These are phyloP conservation scores for Kwoniella shandongensis DNA, from an alignment of 768 basidiomycete genomes.

Conservation along the genomic window DNA sequence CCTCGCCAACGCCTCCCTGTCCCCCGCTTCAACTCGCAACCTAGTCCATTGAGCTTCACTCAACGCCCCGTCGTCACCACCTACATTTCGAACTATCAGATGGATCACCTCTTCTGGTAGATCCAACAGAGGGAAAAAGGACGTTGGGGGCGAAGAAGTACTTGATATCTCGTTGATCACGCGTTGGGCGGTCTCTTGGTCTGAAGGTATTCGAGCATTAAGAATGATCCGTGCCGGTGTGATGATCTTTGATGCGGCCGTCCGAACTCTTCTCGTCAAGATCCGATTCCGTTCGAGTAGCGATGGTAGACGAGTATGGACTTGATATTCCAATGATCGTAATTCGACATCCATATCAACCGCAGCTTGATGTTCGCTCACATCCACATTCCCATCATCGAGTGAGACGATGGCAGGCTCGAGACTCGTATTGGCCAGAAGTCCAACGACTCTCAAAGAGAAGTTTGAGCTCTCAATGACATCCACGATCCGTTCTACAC, in stretches of 20 bases:
- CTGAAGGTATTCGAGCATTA: constrained; percentile 19
- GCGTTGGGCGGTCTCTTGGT: constrained; percentile 21
- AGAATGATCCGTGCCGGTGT: constrained; percentile 33
- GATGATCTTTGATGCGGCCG: constrained; percentile 23
- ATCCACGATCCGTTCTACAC: constrained; percentile 30
- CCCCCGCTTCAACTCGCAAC: constrained; percentile 24
- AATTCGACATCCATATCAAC: constrained; percentile 9
- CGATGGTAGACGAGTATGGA: constrained; percentile 24
- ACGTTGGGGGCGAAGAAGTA: background rate
- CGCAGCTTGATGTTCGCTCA: background rate
- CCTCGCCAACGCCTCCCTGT: constrained; percentile 19
- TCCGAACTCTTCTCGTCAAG: constrained; percentile 26
- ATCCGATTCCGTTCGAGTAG: constrained; percentile 33
- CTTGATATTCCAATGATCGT: constrained; percentile 16
- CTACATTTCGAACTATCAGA: constrained; percentile 30
- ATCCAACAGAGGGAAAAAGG: constrained; percentile 31
- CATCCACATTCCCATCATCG: background rate
- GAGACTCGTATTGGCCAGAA: constrained; percentile 29
- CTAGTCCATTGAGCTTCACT: constrained; percentile 31
- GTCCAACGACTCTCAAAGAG: constrained; percentile 24
- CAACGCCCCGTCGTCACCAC: constrained; percentile 33
- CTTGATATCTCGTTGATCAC: constrained; percentile 22
- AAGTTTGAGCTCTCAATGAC: constrained; percentile 32
- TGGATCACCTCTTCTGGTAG: constrained; percentile 40
- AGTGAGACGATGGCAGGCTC: background rate